phyloP scores from a whole-genome alignment of 2,329 filamentous ascomycete genomes.

The Colletotrichum sp. region DNA sequence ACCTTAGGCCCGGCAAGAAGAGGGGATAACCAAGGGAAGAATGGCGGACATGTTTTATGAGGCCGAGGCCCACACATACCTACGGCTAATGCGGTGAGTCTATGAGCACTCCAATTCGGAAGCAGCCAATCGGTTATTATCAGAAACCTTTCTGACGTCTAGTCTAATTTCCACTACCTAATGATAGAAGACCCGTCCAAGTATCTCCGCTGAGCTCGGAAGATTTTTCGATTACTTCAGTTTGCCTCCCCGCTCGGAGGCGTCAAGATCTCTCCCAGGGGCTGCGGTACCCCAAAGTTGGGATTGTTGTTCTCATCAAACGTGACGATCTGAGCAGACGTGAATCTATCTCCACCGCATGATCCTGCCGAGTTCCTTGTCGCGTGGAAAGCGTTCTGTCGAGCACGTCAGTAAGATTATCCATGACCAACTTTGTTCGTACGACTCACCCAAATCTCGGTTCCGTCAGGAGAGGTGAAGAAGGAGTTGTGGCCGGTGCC shows the following conservation, averaged over 20 bases:
- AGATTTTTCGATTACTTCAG: neutral
- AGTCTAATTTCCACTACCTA: too few species aligned
- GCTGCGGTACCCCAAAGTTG: neutral
- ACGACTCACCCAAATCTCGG: neutral
- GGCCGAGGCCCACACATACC: too few species aligned
- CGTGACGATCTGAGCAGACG: neutral
- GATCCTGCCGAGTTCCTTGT: neutral
- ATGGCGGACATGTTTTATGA: too few species aligned
- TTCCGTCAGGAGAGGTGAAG: neutral
- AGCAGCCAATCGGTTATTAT: too few species aligned
- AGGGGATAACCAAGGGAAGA: too few species aligned
- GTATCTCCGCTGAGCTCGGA: too few species aligned
- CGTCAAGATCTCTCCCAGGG: neutral
- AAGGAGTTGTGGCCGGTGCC: neutral
- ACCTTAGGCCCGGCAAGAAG: too few species aligned
- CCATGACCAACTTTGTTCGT: accelerated
- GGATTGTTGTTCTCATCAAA: neutral
- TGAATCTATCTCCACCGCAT: neutral
- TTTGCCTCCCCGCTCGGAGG: neutral
- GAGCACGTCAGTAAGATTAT: neutral
- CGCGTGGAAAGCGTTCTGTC: neutral
- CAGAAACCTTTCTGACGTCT: too few species aligned
- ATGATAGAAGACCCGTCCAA: too few species aligned
- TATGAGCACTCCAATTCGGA: too few species aligned
- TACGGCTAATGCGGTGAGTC: too few species aligned